Evolutionary conservation across 441 rosid species (phyloP).

Genomic region (Kokia cookei): DNA sequence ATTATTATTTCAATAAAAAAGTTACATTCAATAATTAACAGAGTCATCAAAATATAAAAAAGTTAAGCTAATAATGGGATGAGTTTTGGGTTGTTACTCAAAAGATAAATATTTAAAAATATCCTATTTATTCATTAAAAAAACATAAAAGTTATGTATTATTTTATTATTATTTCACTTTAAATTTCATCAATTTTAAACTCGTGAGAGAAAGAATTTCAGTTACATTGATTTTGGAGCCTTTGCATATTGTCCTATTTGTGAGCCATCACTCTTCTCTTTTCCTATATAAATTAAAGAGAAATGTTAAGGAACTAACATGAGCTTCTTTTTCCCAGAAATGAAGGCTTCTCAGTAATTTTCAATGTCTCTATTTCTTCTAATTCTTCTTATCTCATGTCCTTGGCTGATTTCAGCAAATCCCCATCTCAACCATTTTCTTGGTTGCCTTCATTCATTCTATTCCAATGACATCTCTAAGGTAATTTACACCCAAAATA

Average conservation of each 20-base stretch:
- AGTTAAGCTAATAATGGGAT: too few relatives aligned
- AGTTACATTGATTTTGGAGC: not conserved
- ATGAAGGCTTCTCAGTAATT: not conserved
- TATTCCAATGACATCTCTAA: conserved; percentile 17
- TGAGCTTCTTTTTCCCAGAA: not conserved
- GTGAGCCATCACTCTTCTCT: not conserved
- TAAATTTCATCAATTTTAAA: not conserved
- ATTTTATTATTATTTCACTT: not conserved
- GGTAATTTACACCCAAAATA: conserved; percentile 14
- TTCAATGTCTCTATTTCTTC: not conserved
- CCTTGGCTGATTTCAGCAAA: not conserved
- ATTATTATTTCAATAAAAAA: too few relatives aligned
- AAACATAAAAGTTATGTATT: too few relatives aligned
- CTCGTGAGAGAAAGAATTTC: not conserved
- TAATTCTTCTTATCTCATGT: not conserved
- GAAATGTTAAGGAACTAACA: not conserved
- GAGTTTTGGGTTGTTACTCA: too few relatives aligned
- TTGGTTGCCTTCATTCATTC: conserved; percentile 21
- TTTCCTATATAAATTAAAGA: not conserved
- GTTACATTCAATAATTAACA: too few relatives aligned
- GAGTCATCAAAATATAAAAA: too few relatives aligned
- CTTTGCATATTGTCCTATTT: not conserved
- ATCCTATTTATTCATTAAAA: too few relatives aligned
- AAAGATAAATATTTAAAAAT: too few relatives aligned
- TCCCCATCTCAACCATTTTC: conserved; percentile 14